phyloP scores from a whole-genome alignment of 1,284 basidiomycete species.

The Moesziomyces sp. region DNA sequence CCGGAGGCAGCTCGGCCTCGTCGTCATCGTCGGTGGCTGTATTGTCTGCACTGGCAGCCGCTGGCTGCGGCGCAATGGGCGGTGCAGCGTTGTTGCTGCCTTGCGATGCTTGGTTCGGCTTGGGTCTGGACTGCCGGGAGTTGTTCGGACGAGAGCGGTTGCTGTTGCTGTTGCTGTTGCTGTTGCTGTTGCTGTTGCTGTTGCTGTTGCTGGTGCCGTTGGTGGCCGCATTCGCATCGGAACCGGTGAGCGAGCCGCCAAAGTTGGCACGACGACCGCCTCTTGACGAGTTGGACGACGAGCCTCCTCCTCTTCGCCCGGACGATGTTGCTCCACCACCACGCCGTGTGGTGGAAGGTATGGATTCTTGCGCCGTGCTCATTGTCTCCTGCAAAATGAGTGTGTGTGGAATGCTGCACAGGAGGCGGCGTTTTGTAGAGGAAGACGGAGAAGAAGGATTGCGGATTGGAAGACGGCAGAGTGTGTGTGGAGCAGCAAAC shows the following conservation, averaged over 20 bases:
- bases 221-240: neutral
- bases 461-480: too few relatives aligned
- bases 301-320: conserved; percentile 10
- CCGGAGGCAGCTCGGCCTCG: conserved; percentile 68
- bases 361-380: conserved; percentile 22
- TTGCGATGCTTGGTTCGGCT: neutral
- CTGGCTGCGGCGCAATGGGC: neutral
- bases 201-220: neutral
- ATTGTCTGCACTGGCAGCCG: neutral
- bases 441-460: neutral
- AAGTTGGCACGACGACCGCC: conserved; percentile 50
- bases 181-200: too few relatives aligned
- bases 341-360: conserved; percentile 10
- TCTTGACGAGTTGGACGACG: conserved; percentile 9
- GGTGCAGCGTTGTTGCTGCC: neutral
- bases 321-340: conserved; percentile 7
- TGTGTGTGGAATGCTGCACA: neutral
- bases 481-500: neutral
- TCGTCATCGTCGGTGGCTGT: conserved; percentile 49
- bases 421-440: neutral
- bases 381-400: neutral
- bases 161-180: neutral
- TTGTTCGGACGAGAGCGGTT: conserved; percentile 15
- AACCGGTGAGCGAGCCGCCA: conserved; percentile 43
- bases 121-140: conserved; percentile 4